Percentiles rank a stretch among this genome's conserved stretches.
Evolutionary conservation across 225 moss, liverwort and hornwort genomes (phyloP).

Genomic region (Antitrichia curtipendula): DNA sequence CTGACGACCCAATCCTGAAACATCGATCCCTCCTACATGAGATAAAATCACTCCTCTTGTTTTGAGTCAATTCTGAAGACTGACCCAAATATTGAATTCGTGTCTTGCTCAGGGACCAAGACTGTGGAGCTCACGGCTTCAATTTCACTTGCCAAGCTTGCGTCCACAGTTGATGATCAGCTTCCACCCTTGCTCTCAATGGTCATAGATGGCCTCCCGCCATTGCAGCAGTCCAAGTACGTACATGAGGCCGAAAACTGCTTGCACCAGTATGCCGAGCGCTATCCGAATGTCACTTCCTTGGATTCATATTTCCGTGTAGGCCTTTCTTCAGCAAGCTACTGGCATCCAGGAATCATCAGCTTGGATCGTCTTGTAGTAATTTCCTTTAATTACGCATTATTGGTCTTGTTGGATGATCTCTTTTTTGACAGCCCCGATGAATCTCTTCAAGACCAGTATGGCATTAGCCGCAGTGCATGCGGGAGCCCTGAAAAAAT

Average conservation of each 20-base stretch:
- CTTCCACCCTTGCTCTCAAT: background rate
- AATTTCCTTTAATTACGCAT: background rate
- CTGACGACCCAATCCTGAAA: too few species aligned
- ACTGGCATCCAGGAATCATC: background rate
- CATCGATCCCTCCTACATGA: too few species aligned
- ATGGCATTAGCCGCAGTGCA: background rate
- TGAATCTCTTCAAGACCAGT: background rate
- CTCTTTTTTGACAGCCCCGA: background rate
- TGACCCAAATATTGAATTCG: background rate
- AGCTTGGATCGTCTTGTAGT: fast-evolving
- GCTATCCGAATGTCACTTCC: background rate
- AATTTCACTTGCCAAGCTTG: too few species aligned
- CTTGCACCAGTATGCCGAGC: background rate
- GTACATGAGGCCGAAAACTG: background rate
- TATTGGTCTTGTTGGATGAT: background rate
- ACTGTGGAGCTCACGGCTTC: background rate
- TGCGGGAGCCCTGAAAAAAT: background rate
- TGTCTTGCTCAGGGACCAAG: background rate
- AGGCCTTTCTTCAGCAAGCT: background rate
- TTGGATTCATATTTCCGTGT: background rate
- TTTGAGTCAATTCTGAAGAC: too few species aligned
- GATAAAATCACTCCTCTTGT: too few species aligned
- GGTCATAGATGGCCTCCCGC: background rate
- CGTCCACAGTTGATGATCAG: too few species aligned
- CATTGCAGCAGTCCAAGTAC: background rate